Conservation (phyloP, 345 rosid genomes). For the Bruguiera parviflora region DNA sequence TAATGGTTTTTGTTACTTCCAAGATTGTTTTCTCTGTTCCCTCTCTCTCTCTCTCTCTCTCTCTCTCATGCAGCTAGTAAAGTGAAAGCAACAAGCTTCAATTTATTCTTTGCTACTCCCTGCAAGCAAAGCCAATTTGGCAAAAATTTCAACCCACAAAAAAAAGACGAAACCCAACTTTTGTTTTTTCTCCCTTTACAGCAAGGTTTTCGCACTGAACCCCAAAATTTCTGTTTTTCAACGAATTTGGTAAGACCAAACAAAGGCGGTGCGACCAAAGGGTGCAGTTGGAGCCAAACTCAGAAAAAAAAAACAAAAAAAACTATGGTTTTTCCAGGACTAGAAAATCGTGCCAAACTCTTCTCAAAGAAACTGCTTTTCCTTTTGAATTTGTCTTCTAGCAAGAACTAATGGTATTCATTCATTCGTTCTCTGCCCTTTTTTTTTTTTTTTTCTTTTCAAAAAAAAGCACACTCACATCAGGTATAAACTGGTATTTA, state of each 20-base stretch:
- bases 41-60: background rate
- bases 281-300: too few relatives aligned
- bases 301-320: too few relatives aligned
- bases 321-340: too few relatives aligned
- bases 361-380: too few relatives aligned
- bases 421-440: too few relatives aligned
- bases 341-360: too few relatives aligned
- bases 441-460: too few relatives aligned
- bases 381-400: too few relatives aligned
- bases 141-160: constrained; percentile 12
- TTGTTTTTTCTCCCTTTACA: constrained; percentile 16
- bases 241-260: constrained; percentile 21
- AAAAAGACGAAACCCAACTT: constrained; percentile 27
- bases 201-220: constrained; percentile 30
- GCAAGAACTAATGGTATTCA: too few relatives aligned
- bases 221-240: constrained; percentile 13
- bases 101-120: constrained; percentile 48
- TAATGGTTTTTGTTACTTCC: constrained; percentile 10
- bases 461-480: too few relatives aligned
- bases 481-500: too few relatives aligned
- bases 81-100: constrained; percentile 25
- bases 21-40: background rate
- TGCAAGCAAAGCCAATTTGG: constrained; percentile 49
- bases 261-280: background rate
- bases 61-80: constrained; percentile 33